These are phyloP conservation scores for Nymphaea thermarum DNA, from an alignment of 164 flowering plant genomes.

Conservation along the genomic window DNA sequence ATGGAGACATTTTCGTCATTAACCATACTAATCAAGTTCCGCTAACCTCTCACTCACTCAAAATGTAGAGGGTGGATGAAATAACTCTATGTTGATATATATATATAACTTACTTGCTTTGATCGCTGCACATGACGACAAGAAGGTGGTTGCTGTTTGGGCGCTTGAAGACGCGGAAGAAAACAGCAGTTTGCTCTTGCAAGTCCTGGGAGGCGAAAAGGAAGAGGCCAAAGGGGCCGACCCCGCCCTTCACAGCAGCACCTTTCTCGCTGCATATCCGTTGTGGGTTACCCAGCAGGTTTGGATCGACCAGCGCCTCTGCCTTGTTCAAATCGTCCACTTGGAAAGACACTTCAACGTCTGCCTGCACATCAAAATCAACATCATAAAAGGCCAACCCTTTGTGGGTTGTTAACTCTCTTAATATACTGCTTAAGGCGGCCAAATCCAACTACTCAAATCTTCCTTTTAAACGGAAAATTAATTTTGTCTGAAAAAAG, in stretches of 20 bases:
- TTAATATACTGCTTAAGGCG: no score
- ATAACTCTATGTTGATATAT: no score
- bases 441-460: no score
- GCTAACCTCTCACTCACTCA: no score
- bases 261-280: slow-evolving; percentile 41
- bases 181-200: slow-evolving; percentile 68
- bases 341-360: slow-evolving; percentile 57
- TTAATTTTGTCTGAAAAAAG: no score
- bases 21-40: no score
- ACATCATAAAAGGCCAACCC: no score
- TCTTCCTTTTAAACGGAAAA: no score
- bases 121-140: slow-evolving; percentile 86
- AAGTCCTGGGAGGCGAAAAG: slow-evolving; percentile 52
- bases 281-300: slow-evolving; percentile 28
- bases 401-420: no score
- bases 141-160: slow-evolving; percentile 22
- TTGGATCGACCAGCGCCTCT: slow-evolving; percentile 45
- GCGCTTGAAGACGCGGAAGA: slow-evolving; percentile 56
- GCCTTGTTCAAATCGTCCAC: slow-evolving; percentile 47
- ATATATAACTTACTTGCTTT: slow-evolving; percentile 55
- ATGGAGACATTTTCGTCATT: no score
- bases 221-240: slow-evolving; percentile 85
- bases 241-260: slow-evolving; percentile 15
- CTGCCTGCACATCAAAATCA: slow-evolving; percentile 27
- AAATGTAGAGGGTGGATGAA: no score